Conservation (phyloP, 2,329 filamentous ascomycete genomes). For the Cercospora sp. region DNA sequence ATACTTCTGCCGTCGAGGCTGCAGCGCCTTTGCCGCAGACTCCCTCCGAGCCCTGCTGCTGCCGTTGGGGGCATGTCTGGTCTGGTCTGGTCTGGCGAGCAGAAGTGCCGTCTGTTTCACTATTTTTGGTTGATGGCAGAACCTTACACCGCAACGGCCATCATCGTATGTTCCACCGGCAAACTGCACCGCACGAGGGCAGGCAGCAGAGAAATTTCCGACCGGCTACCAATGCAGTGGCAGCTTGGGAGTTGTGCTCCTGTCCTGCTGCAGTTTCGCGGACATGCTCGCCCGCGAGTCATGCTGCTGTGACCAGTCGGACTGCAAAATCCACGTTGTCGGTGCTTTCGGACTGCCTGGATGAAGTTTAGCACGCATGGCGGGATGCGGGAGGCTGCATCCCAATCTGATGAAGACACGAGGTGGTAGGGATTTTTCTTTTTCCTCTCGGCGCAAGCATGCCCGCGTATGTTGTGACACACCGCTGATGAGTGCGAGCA, state of each 20-base stretch:
- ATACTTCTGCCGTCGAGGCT: constrained; percentile 7
- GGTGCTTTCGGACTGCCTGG: constrained; percentile 19
- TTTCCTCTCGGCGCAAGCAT: constrained; percentile 17
- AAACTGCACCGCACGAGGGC: constrained; percentile 16
- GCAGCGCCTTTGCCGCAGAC: not conserved
- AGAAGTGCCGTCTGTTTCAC: constrained; percentile 22
- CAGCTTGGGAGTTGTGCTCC: constrained; percentile 12
- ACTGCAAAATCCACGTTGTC: constrained; percentile 17
- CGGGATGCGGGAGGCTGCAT: constrained; percentile 24
- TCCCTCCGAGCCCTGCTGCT: not conserved
- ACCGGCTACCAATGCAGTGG: constrained; percentile 21
- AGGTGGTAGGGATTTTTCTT: constrained; percentile 27
- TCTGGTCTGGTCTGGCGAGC: constrained; percentile 10
- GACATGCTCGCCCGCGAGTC: constrained; percentile 28
- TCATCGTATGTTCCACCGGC: constrained; percentile 5
- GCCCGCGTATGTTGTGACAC: constrained; percentile 17
- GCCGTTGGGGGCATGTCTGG: constrained; percentile 19
- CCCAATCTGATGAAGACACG: constrained; percentile 28
- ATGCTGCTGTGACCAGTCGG: constrained; percentile 27
- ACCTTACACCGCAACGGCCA: constrained; percentile 15
- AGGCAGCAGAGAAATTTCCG: constrained; percentile 23
- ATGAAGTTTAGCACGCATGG: constrained; percentile 17
- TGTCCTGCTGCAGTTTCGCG: constrained; percentile 18
- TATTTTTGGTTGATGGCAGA: constrained; percentile 24
- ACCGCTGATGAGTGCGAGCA: not conserved